These are phyloP conservation scores for Boletus tylopilopsis DNA, from an alignment of 768 basidiomycete species.

Conservation along the genomic window DNA sequence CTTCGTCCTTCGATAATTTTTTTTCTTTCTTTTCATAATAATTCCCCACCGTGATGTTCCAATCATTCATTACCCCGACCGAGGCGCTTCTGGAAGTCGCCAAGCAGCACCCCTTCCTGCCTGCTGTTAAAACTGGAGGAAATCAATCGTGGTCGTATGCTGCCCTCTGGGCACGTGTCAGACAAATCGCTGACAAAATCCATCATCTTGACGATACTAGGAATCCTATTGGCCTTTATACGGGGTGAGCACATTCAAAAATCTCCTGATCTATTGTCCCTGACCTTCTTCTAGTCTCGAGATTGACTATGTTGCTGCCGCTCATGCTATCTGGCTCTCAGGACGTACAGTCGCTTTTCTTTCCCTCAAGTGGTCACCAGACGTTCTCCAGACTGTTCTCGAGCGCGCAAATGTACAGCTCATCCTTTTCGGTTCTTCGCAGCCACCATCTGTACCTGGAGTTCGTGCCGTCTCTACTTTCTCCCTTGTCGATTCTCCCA, in stretches of 20 bases:
- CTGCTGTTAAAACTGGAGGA: conserved; percentile 10
- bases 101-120: conserved; percentile 25
- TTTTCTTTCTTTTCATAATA: conserved; percentile 5
- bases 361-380: conserved; percentile 23
- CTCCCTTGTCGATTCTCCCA: conserved; percentile 8
- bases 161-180: conserved; percentile 27
- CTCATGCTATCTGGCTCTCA: conserved; percentile 29
- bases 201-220: conserved; percentile 21
- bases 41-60: conserved; percentile 8
- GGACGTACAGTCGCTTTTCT: conserved; percentile 28
- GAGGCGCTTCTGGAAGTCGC: conserved; percentile 31
- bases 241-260: conserved; percentile 11
- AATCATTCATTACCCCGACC: conserved; percentile 23
- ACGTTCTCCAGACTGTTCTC: conserved; percentile 20
- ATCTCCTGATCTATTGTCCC: not conserved
- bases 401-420: conserved; percentile 20
- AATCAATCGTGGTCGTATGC: conserved; percentile 28
- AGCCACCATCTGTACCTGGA: conserved; percentile 8
- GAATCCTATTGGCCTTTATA: conserved; percentile 26
- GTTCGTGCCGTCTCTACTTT: conserved; percentile 20
- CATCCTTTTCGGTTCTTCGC: conserved; percentile 17
- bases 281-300: conserved; percentile 18
- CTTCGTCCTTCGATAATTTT: not conserved
- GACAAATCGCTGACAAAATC: conserved; percentile 23
- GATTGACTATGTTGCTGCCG: conserved; percentile 26